Evolutionary conservation across 441 rosid species (phyloP).

Genomic region (Adansonia gregorii): DNA sequence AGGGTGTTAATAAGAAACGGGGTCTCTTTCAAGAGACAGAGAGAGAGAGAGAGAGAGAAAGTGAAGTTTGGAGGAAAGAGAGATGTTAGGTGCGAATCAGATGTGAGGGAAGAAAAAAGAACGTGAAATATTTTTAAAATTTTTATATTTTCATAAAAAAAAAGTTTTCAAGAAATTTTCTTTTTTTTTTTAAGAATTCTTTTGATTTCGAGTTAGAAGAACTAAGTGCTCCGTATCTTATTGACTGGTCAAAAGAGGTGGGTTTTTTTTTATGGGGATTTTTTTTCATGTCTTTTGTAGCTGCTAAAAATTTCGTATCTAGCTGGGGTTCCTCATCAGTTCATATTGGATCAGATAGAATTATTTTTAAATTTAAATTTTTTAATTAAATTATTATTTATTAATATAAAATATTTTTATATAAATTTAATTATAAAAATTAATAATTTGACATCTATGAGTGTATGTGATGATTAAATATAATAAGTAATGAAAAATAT

Average conservation of each 20-base stretch:
- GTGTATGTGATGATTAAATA: too few relatives aligned
- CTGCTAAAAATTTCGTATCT: too few relatives aligned
- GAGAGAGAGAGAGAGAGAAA: background rate
- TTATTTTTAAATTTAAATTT: too few relatives aligned
- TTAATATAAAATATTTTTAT: too few relatives aligned
- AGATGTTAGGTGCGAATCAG: slow-evolving; percentile 20
- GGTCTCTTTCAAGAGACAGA: background rate
- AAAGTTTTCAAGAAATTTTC: background rate
- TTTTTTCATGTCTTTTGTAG: too few relatives aligned
- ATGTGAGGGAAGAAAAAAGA: background rate
- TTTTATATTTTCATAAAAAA: background rate
- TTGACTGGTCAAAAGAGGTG: background rate
- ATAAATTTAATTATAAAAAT: too few relatives aligned
- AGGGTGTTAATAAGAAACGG: background rate
- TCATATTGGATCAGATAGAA: too few relatives aligned
- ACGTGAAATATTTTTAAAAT: background rate
- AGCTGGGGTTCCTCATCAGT: too few relatives aligned
- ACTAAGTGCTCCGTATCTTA: background rate
- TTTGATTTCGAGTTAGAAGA: background rate
- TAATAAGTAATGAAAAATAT: too few relatives aligned
- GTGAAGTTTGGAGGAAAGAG: slow-evolving; percentile 9
- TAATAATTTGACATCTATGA: too few relatives aligned
- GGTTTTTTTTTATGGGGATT: background rate
- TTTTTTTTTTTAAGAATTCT: background rate
- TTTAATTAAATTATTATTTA: too few relatives aligned